Evolutionary conservation across 768 basidiomycete genomes (phyloP), one percentile per base, ranked within the genome.

Genomic region (Amylocystis lapponica): DNA sequence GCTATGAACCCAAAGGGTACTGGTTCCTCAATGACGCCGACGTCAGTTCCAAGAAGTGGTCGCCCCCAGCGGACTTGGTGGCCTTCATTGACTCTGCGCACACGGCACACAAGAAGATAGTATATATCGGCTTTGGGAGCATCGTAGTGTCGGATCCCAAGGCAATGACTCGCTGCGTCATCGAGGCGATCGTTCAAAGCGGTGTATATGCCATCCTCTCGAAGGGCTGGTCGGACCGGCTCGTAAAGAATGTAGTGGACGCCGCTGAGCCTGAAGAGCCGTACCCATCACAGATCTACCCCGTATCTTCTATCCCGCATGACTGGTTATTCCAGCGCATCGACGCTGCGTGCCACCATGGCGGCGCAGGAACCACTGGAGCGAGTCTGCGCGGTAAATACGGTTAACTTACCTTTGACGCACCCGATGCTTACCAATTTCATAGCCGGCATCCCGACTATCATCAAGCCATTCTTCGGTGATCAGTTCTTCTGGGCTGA

Each of bases 401-500:
- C n/a, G n/a, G n/a, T n/a, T n/a, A n/a, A n/a, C 27, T 26, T n/a
- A 30, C 12, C 12, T 11, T 23, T 5, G 17, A 25, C 14, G 5
- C 23, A 16, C n/a, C 13, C 22, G 5, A 9, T n/a, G 7, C 6
- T 17, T 23, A n/a, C 29, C 13, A 30, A 27, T 35, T 11, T n/a
- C n/a, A n/a, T 54, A 88, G 90, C 90, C 47, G 92, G 91, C 7
- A 86, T 92, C 40, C 95, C 96, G 1, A 98, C 94, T 1, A 86
- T 99, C 55, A 91, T 98, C 60, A 83, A 83, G 50, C 95, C 96
- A 0, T 99, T 98, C 76, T 99, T 98, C 55, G 95, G 96, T 2
- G 94, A 97, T 61, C 94, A 97, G 56, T 90, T 86, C 61, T 95
- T 97, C 67, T 98, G 92, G 92, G 90, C 91, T 3, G 91, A 99